Percentiles rank a stretch among this genome's conserved stretches.
Evolutionary conservation across 2,329 filamentous ascomycete species (phyloP).

Genomic region (Teratosphaeria pseudoeucalypti): DNA sequence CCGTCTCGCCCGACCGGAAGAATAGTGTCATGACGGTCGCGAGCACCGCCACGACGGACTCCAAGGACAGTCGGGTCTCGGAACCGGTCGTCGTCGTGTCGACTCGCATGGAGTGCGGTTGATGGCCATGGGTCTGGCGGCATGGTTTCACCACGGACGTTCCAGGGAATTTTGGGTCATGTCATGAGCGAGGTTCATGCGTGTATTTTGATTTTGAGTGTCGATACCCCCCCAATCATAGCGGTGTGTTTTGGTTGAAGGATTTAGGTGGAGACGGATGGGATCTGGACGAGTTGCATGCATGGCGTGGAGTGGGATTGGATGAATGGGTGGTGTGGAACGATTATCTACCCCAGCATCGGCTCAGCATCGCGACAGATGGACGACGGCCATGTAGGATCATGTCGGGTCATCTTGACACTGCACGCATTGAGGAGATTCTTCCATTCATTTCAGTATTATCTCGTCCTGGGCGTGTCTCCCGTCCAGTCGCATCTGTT

Average conservation of each 20-base stretch:
- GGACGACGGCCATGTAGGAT: too few relatives aligned
- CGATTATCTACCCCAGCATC: not conserved
- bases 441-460: not conserved
- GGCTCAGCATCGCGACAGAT: too few relatives aligned
- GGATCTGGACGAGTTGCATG: not conserved
- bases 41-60: not conserved
- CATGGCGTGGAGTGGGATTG: not conserved
- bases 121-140: not conserved
- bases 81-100: not conserved
- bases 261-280: not conserved
- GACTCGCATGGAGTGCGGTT: slow-evolving; percentile 1
- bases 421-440: not conserved
- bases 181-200: not conserved
- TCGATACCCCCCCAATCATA: slow-evolving; percentile 1
- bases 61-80: not conserved
- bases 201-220: not conserved
- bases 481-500: too few relatives aligned
- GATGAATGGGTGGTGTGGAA: not conserved
- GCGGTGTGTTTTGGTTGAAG: not conserved
- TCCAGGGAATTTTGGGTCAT: not conserved
- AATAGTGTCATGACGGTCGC: not conserved
- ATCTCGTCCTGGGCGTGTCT: too few relatives aligned
- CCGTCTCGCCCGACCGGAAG: not conserved
- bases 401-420: too few relatives aligned
- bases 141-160: not conserved